Base-by-base conservation (phyloP, 371 early-diverging fungal species). In the Mucor saturninus region DNA sequence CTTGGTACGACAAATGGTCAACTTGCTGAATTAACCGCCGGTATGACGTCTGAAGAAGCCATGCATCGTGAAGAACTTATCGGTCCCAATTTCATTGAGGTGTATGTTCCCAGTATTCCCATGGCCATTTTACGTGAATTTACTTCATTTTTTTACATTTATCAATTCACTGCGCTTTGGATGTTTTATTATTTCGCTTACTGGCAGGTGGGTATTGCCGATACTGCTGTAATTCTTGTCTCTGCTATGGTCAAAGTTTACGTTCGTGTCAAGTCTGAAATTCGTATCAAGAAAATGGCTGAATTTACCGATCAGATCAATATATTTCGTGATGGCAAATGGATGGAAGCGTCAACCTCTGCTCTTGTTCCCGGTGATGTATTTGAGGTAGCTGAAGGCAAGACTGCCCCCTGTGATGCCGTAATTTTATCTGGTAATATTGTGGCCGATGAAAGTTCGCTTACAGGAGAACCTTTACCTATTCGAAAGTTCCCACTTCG, bases 341-440 rank as follows among this genome's bases (percentile, higher is more conserved):
- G 90, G 91, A 52, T 58, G 11, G 55, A 54, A 2, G 57, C 83
- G 48, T 79, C 85, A 0, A 86, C 87, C 8, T 68, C 68, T 14
- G 77, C 87, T 11, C 64, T 93, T 26, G 89, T 91, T 8, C 86
- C 90, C 6, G 93, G 93, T 15, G 93, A 93, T 72, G 85, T 90
- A 2, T 81, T 91, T 59, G 83, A 85, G 65, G 68, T 92, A 2
- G 65, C 51, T 8, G 67, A 81, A 42, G 83, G 81, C 45, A 78
- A 83, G 54, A 80, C 79, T 2, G 64, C 89, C 1, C 84, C 89
- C 11, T 87, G 89, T 54, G 93, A 93, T 64, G 86, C 79, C 31
- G 84, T 88, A 6, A 65, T 93, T 10, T 73, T 92, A 8, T 69
- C 76, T 37, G 93, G 93, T 15, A 87, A 85, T 39, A 83, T 84